phyloP scores from a whole-genome alignment of 441 rosid species.

The Pelargonium cotyledonis region DNA sequence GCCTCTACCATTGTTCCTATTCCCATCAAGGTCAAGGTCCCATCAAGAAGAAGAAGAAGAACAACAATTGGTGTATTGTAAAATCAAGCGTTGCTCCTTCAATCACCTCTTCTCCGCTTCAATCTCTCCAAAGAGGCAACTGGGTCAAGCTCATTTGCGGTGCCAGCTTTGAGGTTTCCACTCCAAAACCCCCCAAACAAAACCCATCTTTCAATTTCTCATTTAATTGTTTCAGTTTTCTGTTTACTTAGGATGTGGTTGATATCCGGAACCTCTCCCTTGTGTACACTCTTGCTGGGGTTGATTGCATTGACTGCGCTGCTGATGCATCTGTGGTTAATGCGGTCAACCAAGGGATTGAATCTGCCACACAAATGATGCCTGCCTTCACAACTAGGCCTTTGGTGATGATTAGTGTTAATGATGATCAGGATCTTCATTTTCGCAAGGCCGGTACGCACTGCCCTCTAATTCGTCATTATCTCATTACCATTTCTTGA shows the following conservation, averaged over 20 bases:
- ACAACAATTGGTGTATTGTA: conserved; percentile 20
- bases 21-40: too few species aligned
- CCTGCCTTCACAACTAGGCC: conserved; percentile 36
- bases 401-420: conserved; percentile 64
- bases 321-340: conserved; percentile 53
- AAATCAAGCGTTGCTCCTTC: conserved; percentile 33
- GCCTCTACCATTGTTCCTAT: too few species aligned
- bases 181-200: background rate
- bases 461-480: too few species aligned
- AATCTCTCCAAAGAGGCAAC: conserved; percentile 45
- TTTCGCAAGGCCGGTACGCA: conserved; percentile 56
- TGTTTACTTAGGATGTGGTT: conserved; percentile 37
- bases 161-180: conserved; percentile 54
- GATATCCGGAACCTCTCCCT: conserved; percentile 61
- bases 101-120: conserved; percentile 33
- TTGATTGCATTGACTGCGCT: conserved; percentile 67
- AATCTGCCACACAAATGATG: conserved; percentile 35
- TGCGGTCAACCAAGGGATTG: conserved; percentile 54
- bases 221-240: background rate
- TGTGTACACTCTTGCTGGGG: conserved; percentile 64
- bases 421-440: conserved; percentile 62
- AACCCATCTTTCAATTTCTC: background rate
- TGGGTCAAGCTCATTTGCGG: conserved; percentile 75
- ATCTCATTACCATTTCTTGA: too few species aligned
- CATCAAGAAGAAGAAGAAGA: conserved; percentile 10